Base-by-base conservation (phyloP, 2,329 filamentous ascomycete genomes). In the Ascochyta koolunga region DNA sequence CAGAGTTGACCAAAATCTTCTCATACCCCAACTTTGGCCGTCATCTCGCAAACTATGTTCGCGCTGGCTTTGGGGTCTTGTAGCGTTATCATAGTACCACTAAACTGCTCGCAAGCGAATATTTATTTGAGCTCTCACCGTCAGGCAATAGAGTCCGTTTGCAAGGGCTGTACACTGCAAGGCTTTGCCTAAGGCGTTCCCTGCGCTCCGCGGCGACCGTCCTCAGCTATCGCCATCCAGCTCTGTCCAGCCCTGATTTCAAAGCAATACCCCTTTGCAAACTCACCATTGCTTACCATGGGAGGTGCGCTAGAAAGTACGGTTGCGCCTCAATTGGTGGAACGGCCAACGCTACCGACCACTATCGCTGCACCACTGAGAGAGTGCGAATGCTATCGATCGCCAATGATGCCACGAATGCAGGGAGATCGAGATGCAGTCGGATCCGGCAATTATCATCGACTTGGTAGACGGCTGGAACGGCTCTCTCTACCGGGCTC, bases 371-470 rank as follows among this genome's bases (percentile, higher is more conserved):
- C 18, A 18, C 51, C 51, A 54, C 16, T 54, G 22, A 40, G 25
- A 49, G 22, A 45, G 39, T 36, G 51, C 45, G 44, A 31, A 45
- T 19, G 51, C 31, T 25, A 15, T 49, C 51, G 51, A 54, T 54
- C 51, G 51, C 49, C 40, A 54, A 32, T 33, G 39, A 24, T 54
- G 35, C 50, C 27, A 37, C 27, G 29, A 33, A 48, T 37, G 43
- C 43, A 38, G 7, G 38, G 15, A 40, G 39, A 54, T 54, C 51
- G 51, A 54, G 51, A 54, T 54, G 44, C 35, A 40, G 16, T 44
- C 45, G 35, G 33, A 31, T 15, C 40, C 51, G 39, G 51, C 45
- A 36, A 18, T 11, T 35, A 31, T 41, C 38, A 9, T 53, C 25
- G 32, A 54, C 11, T 27, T n/a, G 5, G 29, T 38, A 10, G 13